Evolutionary conservation across 352 stramenopile species (phyloP), one percentile per base, ranked within the genome.

Genomic region (Pythium phragmitis): DNA sequence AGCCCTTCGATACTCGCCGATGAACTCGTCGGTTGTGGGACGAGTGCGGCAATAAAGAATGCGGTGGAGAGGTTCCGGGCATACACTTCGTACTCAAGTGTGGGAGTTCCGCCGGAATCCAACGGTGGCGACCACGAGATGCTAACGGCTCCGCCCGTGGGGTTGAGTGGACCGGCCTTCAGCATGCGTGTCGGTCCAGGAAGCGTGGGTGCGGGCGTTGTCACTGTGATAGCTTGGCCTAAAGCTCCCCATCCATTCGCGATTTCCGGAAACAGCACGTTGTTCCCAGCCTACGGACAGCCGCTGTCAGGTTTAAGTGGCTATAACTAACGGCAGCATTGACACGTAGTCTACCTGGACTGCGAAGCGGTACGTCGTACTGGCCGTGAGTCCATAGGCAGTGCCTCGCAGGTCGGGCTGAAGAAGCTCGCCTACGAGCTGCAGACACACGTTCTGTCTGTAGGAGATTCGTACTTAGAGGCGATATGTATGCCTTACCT

Each of bases 121-220:
- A 73, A 23, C 21, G 82, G 80, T 0, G 65, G 21, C 28, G 76
- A 57, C 80, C 80, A 92, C 16, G 67, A 64, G 8, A 87, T 47
- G 51, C 68, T 72, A n/a, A 92, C 66, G 30, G 77, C 75, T 4
- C 82, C 82, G n/a, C 80, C 82, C 0, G 82, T 88, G 0, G 75
- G 42, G 0, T 50, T 19, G 7, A 7, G 7, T 3, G 49, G 45
- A 1, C 59, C 52, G 4, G 14, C 16, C 7, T 19, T 52, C 5
- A 46, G 45, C 1, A 69, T 51, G 4, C 28, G 19, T 3, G 56
- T 61, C 23, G 82, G 56, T 0, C 79, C 74, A 21, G 82, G 69
- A 17, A 85, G 63, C 0, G 73, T 81, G 9, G 63, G 42, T 8
- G 26, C 3, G 0, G 62, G 45, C 13, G 76, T 91, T 12, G 59